Evolutionary conservation across 192 early-diverging fungal genomes (phyloP), one percentile per base, ranked within the genome.

Genomic region (Bifiguratus adelaidae): DNA sequence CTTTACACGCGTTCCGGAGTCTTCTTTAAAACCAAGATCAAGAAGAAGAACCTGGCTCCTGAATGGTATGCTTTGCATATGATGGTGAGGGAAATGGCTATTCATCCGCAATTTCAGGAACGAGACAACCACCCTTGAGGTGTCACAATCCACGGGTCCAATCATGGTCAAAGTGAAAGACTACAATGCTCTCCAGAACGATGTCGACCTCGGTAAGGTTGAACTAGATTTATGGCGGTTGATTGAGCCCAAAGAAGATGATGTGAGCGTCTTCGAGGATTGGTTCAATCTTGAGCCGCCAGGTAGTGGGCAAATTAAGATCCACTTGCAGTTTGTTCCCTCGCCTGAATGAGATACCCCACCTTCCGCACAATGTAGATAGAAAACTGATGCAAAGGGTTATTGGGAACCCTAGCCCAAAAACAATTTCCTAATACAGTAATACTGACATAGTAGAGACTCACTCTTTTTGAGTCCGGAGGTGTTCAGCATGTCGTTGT

Each of bases 11-110:
- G 79, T 45, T 63, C 52, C 30, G 84, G 79, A 37, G 70, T 58
- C 18, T 37, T 89, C 9, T 49, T 61, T 53, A 87, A 88, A 57
- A 89, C 86, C 7, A 54, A 65, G 27, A 63, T 73, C 4, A 68
- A 78, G 41, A 88, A 88, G 64, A 86, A 86, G 55, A 83, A 65
- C 7, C 40, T 79, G 9, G 55, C 74, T 6, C 89, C 86, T 7
- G 49, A 36, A 43, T 89, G 80, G 79, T 77, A 78, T 26, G 70
- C 61, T 47, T 24, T 27, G 67, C 34, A 27, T 30, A 69, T 41
- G 24, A 5, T 23, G n/a, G 6, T 30, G 8, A 41, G 35, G 26
- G 18, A 24, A 12, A 50, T 47, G 47, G 16, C 60, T 48, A 4
- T 20, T 25, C 8, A 1, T 37, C 29, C 29, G n/a, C n/a, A n/a